Conservation (phyloP, 345 rosid species). For the Trapa incisa region DNA sequence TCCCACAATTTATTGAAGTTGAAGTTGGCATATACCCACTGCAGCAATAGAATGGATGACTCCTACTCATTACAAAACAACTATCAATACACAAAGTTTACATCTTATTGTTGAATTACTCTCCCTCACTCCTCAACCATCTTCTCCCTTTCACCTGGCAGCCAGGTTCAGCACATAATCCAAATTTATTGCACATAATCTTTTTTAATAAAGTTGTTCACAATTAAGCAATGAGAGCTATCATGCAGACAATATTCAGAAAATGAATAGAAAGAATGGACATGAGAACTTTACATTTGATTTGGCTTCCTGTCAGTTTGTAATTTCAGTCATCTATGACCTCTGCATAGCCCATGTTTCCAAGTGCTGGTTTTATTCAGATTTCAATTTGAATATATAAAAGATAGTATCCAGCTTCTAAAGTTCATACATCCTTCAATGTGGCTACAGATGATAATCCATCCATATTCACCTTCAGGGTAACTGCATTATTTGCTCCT, state of each 20-base stretch:
- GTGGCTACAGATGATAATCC: constrained; percentile 38
- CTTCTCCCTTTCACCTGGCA: too few species aligned
- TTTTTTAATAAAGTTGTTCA: too few species aligned
- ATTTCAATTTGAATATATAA: background rate
- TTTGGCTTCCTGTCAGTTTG: background rate
- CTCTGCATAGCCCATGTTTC: background rate
- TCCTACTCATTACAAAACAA: too few species aligned
- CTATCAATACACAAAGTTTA: too few species aligned
- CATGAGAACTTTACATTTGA: background rate
- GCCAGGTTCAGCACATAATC: too few species aligned
- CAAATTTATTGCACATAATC: too few species aligned
- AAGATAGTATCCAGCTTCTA: background rate
- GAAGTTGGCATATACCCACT: too few species aligned
- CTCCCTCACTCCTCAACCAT: too few species aligned
- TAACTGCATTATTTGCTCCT: constrained; percentile 11
- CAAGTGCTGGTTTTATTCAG: background rate
- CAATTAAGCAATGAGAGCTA: background rate
- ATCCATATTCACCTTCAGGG: constrained; percentile 76
- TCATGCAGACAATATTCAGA: background rate
- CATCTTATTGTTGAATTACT: too few species aligned
- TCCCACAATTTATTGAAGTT: too few species aligned
- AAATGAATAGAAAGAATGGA: background rate
- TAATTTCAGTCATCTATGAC: background rate
- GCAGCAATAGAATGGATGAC: too few species aligned
- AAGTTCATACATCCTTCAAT: background rate